Base-by-base conservation (phyloP, 257 asterid genomes). In the Nicotiana noctiflora region DNA sequence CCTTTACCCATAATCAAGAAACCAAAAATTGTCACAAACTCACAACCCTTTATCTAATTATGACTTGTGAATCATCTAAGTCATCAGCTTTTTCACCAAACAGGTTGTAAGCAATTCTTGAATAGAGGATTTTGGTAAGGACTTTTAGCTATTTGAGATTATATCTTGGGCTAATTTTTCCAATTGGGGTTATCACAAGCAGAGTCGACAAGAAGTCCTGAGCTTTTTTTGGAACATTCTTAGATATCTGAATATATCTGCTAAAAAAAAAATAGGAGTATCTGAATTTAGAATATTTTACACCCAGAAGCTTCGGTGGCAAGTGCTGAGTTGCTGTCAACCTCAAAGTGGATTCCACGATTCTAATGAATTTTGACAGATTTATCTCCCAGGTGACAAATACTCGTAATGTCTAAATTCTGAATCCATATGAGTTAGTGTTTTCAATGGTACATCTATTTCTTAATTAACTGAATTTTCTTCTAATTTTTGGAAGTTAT, bases 1-100 rank as follows among this genome's bases (percentile, higher is more conserved):
- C 98, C 99, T 88, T 93, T 95, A 14, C 99, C 99, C 99, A 95
- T 95, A 14, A 74, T 72, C 60, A 72, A 74, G 78, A 74, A 74
- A 74, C 0, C 8, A 3, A 74, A 23, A 49, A 14, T 23, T 13
- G 34, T 37, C 8, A 34, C 8, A 34, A 34, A 1, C 10, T 49
- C 25, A 2, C 61, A 49, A 21, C 4, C 60, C 15, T 72, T 46
- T 72, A 46, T 7, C 78, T 44, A 23, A 23, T 23, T 61, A 25
- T 61, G 67, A 27, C 67, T 61, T 61, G 67, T 61, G 34, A 23
- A 23, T 61, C 67, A 61, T 4, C 3, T 19, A 70, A 6, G 37
- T 70, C 44, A 21, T 21, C 34, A 44, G 31, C 14, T 44, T 19
- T 70, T 44, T 44, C 59, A 21, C 11, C 37, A 21, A 37, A 8